A percentile compares a stretch with the other conserved stretches of the same genome.
Conservation (phyloP, 2,329 filamentous ascomycete species). For the Arthrobotrys conoides region DNA sequence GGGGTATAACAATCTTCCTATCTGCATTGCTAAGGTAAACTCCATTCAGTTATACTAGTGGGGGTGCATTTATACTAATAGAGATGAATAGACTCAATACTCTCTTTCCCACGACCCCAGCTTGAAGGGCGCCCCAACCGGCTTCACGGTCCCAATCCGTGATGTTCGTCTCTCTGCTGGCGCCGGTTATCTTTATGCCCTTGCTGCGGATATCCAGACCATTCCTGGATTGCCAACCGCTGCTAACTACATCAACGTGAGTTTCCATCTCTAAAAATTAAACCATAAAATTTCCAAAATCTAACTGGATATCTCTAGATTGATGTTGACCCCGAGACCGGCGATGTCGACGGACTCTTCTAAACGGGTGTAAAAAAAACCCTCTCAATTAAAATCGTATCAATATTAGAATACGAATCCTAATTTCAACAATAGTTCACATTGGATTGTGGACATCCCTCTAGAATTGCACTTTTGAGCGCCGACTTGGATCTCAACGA, state of each 20-base stretch:
- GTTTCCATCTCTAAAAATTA: background rate
- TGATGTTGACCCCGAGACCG: conserved; percentile 81
- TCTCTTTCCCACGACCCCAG: conserved; percentile 92
- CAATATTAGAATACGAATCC: background rate
- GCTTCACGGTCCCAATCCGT: conserved; percentile 93
- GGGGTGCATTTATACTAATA: background rate
- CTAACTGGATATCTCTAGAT: conserved; percentile 66
- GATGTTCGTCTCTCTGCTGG: conserved; percentile 95
- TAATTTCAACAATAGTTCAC: conserved; percentile 58
- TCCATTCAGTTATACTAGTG: background rate
- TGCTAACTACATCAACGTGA: conserved; percentile 58
- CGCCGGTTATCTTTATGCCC: conserved; percentile 92
- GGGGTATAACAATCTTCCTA: conserved; percentile 91
- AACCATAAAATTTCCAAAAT: background rate
- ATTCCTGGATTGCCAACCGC: conserved; percentile 76
- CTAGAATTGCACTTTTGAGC: conserved; percentile 29
- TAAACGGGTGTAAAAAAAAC: conserved; percentile 70
- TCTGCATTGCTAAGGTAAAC: conserved; percentile 85
- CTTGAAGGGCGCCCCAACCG: conserved; percentile 93
- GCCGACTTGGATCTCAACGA: conserved; percentile 60
- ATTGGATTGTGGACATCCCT: conserved; percentile 30
- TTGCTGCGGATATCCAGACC: conserved; percentile 97
- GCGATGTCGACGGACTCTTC: conserved; percentile 89
- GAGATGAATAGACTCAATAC: conserved; percentile 80
- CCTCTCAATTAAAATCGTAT: conserved; percentile 4